A percentile compares a stretch with the other conserved stretches of the same genome.
phyloP scores from a whole-genome alignment of 2,329 filamentous ascomycete species.

The Penicillium occitanis region DNA sequence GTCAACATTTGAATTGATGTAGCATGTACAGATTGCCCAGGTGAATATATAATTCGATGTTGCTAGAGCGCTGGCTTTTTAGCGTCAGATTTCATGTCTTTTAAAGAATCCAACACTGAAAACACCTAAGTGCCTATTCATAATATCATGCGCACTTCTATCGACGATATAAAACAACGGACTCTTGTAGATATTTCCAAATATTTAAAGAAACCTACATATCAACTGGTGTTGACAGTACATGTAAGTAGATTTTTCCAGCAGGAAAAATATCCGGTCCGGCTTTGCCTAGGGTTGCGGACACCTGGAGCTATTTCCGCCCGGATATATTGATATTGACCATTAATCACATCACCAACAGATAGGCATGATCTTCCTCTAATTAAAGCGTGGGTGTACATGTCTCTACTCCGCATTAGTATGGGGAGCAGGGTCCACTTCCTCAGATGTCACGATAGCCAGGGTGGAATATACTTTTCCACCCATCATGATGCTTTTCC shows the following conservation, averaged over 20 bases:
- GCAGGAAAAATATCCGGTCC: constrained; percentile 12
- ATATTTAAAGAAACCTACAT: too few species aligned
- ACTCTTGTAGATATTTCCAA: neutral
- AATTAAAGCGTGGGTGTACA: neutral
- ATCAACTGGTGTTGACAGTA: neutral
- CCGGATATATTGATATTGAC: neutral
- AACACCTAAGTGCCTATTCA: too few species aligned
- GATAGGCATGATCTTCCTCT: neutral
- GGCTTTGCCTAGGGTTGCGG: neutral
- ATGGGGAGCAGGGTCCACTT: neutral
- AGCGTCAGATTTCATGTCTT: neutral
- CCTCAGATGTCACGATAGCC: neutral
- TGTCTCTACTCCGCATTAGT: neutral
- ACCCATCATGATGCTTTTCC: constrained; percentile 15
- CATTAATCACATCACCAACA: neutral
- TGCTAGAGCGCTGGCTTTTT: neutral
- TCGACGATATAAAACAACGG: too few species aligned
- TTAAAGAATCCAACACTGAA: too few species aligned
- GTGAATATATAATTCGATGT: too few species aligned
- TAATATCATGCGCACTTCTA: too few species aligned
- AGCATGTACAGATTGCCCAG: too few species aligned
- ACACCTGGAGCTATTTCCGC: neutral
- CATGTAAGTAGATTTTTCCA: neutral
- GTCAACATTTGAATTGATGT: too few species aligned
- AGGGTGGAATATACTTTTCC: constrained; percentile 7